Evolutionary conservation across 2,329 filamentous ascomycete species (phyloP).

Genomic region (Fusarium globosum): DNA sequence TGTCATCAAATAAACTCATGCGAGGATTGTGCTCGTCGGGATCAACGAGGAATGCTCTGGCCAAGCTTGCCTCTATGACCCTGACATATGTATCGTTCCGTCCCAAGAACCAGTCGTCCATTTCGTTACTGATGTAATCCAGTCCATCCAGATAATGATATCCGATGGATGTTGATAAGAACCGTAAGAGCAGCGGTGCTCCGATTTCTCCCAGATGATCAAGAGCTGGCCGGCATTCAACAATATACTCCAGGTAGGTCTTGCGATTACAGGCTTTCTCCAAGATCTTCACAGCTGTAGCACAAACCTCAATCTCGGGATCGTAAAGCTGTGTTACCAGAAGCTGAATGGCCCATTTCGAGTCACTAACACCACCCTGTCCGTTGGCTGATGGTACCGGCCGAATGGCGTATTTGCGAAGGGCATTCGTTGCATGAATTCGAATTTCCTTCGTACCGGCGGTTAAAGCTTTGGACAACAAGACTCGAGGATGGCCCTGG

Average conservation of each 20-base stretch:
- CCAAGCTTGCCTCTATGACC: conserved; percentile 94
- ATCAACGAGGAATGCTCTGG: conserved; percentile 81
- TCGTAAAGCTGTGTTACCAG: conserved; percentile 99
- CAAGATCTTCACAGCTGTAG: conserved; percentile 94
- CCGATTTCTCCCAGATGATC: conserved; percentile 98
- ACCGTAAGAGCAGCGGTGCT: conserved; percentile 89
- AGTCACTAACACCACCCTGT: conserved; percentile 66
- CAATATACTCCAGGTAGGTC: conserved; percentile 91
- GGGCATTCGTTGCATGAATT: conserved; percentile 86
- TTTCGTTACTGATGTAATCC: conserved; percentile 99
- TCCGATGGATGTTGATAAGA: conserved; percentile 94
- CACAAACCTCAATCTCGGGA: conserved; percentile 95
- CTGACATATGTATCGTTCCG: conserved; percentile 96
- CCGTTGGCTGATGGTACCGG: conserved; percentile 52
- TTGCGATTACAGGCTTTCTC: conserved; percentile 97
- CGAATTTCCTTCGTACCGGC: conserved; percentile 91
- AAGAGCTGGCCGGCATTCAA: conserved; percentile 92
- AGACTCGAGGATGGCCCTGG: conserved; percentile 88
- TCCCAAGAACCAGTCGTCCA: conserved; percentile 99
- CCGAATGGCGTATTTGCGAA: conserved; percentile 84
- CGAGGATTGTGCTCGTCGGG: conserved; percentile 67
- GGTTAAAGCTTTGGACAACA: conserved; percentile 93
- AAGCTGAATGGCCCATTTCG: conserved; percentile 95
- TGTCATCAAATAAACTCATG: conserved; percentile 69
- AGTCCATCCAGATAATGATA: conserved; percentile 97